phyloP scores from a whole-genome alignment of 2,329 filamentous ascomycete genomes.

The Fusarium kyushuense region DNA sequence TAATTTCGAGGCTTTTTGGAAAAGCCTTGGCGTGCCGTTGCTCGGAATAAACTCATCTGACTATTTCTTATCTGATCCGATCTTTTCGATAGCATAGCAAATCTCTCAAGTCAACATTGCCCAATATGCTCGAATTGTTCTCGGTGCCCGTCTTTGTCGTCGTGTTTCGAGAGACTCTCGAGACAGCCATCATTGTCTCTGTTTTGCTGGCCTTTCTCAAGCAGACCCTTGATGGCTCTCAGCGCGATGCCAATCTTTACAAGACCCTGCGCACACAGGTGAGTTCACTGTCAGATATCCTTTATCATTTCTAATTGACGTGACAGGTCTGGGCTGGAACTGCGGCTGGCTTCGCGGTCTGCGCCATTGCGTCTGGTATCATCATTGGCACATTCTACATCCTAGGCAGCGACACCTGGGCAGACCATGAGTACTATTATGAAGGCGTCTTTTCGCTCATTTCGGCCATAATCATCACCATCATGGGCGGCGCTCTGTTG shows the following conservation, averaged over 20 bases:
- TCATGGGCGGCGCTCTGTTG: conserved; percentile 84
- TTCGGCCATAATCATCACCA: conserved; percentile 83
- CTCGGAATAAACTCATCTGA: conserved; percentile 22
- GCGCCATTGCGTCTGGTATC: conserved; percentile 72
- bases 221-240: conserved; percentile 76
- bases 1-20: conserved; percentile 13
- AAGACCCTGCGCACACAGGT: conserved; percentile 77
- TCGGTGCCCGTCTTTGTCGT: conserved; percentile 89
- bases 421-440: conserved; percentile 79
- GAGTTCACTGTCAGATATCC: not conserved
- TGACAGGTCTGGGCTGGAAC: conserved; percentile 69
- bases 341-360: conserved; percentile 60
- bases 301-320: conserved; percentile 35
- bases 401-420: conserved; percentile 76
- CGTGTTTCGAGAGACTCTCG: conserved; percentile 86
- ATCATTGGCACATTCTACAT: conserved; percentile 80
- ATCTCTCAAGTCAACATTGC: not conserved
- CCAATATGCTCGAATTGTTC: conserved; percentile 74
- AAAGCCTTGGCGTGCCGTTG: conserved; percentile 22
- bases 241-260: conserved; percentile 70
- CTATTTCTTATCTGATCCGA: conserved; percentile 37
- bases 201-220: conserved; percentile 87
- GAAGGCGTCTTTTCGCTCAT: conserved; percentile 83
- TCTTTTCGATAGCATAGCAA: conserved; percentile 14
- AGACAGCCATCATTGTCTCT: conserved; percentile 87